These are phyloP conservation scores for Schizonepeta tenuifolia DNA, from an alignment of 257 asterid genomes.

Conservation along the genomic window DNA sequence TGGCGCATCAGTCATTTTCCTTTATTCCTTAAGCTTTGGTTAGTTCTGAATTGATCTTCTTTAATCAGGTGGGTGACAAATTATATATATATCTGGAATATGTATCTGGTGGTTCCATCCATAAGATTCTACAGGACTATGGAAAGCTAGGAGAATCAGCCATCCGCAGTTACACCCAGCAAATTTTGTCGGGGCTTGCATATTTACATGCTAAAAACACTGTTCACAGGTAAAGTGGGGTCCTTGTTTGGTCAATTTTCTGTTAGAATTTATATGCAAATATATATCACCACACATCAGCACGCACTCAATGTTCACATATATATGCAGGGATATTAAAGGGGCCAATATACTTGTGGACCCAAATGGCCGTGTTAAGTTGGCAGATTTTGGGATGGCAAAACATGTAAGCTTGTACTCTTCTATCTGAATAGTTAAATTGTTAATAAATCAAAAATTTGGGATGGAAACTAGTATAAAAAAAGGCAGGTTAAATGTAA, in stretches of 20 bases:
- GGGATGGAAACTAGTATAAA: slow-evolving; percentile 13
- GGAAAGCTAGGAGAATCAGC: slow-evolving; percentile 93
- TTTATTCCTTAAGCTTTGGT: slow-evolving; percentile 21
- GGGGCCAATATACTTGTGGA: slow-evolving; percentile 99
- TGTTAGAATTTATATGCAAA: slow-evolving; percentile 23
- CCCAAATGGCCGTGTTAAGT: slow-evolving; percentile 90
- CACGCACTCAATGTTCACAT: slow-evolving; percentile 13
- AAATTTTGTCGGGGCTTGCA: slow-evolving; percentile 94
- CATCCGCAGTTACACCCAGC: slow-evolving; percentile 93
- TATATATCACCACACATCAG: slow-evolving; percentile 8
- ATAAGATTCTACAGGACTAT: slow-evolving; percentile 90
- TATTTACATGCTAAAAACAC: slow-evolving; percentile 83
- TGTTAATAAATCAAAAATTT: slow-evolving; percentile 16
- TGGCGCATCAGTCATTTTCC: slow-evolving; percentile 22
- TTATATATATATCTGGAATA: slow-evolving; percentile 91
- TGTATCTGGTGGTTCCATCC: slow-evolving; percentile 97
- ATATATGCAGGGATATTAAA: slow-evolving; percentile 89
- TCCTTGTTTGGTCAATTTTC: slow-evolving; percentile 31
- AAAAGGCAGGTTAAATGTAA: slow-evolving; percentile 24
- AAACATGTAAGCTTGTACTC: slow-evolving; percentile 76
- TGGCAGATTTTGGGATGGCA: slow-evolving; percentile 99
- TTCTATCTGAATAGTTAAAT: slow-evolving; percentile 12
- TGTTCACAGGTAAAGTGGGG: slow-evolving; percentile 72
- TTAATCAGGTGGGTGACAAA: slow-evolving; percentile 79
- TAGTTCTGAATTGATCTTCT: slow-evolving; percentile 32